phyloP scores from a whole-genome alignment of 1,139 yeast species.

The Magnusiomyces magnusii region DNA sequence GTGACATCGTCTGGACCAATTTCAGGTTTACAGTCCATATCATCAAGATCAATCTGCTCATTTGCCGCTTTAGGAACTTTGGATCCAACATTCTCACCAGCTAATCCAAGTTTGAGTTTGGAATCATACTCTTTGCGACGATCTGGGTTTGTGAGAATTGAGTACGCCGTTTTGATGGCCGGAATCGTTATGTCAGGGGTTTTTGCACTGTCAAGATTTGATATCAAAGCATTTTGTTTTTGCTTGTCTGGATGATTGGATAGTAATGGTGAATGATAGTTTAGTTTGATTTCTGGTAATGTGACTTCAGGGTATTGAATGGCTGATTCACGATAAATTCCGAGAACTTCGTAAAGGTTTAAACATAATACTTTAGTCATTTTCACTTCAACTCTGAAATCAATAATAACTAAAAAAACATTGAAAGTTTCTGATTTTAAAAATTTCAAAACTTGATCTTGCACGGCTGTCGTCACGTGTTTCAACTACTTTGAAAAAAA shows the following conservation, averaged over 20 bases:
- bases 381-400: neutral
- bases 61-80: conserved; percentile 37
- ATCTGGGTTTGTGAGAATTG: conserved; percentile 39
- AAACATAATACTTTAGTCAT: neutral
- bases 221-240: conserved; percentile 26
- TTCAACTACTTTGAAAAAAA: too few relatives aligned
- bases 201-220: neutral
- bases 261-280: conserved; percentile 55
- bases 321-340: conserved; percentile 28
- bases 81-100: neutral
- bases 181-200: conserved; percentile 9
- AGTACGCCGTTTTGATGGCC: conserved; percentile 54
- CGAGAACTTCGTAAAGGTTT: conserved; percentile 47
- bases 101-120: conserved; percentile 35
- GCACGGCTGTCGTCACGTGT: too few relatives aligned
- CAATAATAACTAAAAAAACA: neutral
- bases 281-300: conserved; percentile 43
- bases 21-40: conserved; percentile 29
- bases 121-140: conserved; percentile 44
- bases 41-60: conserved; percentile 46
- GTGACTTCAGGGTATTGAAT: conserved; percentile 31
- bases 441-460: too few relatives aligned
- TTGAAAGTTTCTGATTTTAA: neutral
- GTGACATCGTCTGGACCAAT: conserved; percentile 22
- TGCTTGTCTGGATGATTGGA: conserved; percentile 71